phyloP scores from a whole-genome alignment of 2,329 filamentous ascomycete genomes.

The Sodiomyces alkalinus region DNA sequence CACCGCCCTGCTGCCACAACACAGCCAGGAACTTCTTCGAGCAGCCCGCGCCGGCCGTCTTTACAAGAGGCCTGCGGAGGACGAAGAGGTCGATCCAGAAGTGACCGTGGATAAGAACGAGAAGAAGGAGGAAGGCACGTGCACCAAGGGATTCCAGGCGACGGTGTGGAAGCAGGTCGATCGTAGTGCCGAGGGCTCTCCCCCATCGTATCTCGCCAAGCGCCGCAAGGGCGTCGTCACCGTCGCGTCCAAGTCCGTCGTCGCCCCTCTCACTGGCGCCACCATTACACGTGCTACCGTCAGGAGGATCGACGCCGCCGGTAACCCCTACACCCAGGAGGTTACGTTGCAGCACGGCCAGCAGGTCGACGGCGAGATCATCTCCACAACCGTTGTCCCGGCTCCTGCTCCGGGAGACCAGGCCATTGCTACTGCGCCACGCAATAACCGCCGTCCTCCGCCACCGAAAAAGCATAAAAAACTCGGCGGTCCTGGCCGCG shows the following conservation, averaged over 20 bases:
- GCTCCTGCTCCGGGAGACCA: conserved; percentile 41
- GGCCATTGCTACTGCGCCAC: conserved; percentile 24
- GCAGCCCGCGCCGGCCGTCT: conserved; percentile 64
- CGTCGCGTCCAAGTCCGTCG: conserved; percentile 34
- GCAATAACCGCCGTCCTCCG: conserved; percentile 52
- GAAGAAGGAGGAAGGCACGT: conserved; percentile 49
- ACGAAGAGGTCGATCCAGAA: conserved; percentile 41
- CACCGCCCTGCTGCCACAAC: conserved; percentile 57
- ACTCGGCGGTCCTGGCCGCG: conserved; percentile 52
- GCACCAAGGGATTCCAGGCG: conserved; percentile 35
- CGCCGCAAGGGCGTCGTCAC: conserved; percentile 46
- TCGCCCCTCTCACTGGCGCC: conserved; percentile 26
- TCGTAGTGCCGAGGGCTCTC: conserved; percentile 37
- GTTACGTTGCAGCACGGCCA: conserved; percentile 70
- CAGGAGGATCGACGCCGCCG: conserved; percentile 59
- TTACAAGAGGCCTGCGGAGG: conserved; percentile 57
- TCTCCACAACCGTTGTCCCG: conserved; percentile 40
- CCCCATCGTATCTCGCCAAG: conserved; percentile 42
- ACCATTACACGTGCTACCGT: conserved; percentile 68
- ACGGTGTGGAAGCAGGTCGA: conserved; percentile 48
- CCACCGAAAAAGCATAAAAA: conserved; percentile 65
- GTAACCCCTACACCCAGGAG: conserved; percentile 73
- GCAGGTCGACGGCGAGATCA: conserved; percentile 66
- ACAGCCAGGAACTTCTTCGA: conserved; percentile 70
- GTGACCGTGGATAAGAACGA: conserved; percentile 33